phyloP scores from a whole-genome alignment of 1,284 basidiomycete genomes.

The Sutorius eximius region DNA sequence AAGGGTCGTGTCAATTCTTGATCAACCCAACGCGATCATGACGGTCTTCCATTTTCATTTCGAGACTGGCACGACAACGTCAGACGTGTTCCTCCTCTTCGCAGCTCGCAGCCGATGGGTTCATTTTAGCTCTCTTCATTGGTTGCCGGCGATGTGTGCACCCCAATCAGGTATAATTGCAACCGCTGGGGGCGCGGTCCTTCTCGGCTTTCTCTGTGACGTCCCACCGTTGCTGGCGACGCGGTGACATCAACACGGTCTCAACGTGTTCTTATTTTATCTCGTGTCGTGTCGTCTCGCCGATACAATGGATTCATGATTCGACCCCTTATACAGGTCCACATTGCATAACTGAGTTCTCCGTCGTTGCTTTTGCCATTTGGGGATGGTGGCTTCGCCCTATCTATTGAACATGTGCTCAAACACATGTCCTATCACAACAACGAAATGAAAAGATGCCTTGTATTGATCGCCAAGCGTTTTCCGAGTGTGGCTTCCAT shows the following conservation, averaged over 20 bases:
- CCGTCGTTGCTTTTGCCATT: slow-evolving; percentile 25
- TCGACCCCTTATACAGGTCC: slow-evolving; percentile 4
- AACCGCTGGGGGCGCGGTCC: neutral
- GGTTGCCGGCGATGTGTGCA: slow-evolving; percentile 3
- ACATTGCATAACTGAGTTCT: slow-evolving; percentile 17
- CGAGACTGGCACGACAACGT: slow-evolving; percentile 1
- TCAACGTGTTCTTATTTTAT: neutral
- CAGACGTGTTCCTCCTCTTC: slow-evolving; percentile 5
- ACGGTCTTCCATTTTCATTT: slow-evolving; percentile 31
- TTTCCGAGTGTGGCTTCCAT: slow-evolving; percentile 21
- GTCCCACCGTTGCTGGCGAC: neutral
- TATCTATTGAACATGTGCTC: slow-evolving; percentile 16
- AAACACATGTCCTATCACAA: slow-evolving; percentile 19
- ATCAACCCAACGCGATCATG: slow-evolving; percentile 11
- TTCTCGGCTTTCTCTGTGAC: neutral
- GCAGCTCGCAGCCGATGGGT: slow-evolving; percentile 21
- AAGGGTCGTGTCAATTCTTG: slow-evolving; percentile 11
- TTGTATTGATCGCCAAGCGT: slow-evolving; percentile 25
- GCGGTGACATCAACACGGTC: neutral
- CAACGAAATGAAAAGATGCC: slow-evolving; percentile 27
- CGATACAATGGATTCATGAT: neutral
- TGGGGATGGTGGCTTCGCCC: slow-evolving; percentile 8
- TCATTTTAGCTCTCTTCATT: slow-evolving; percentile 12
- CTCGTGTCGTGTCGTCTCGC: neutral
- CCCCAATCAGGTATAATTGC: slow-evolving; percentile 9